Percentiles rank a stretch among this genome's conserved stretches.
Conservation (phyloP, 768 basidiomycete genomes). For the Mycena venus region DNA sequence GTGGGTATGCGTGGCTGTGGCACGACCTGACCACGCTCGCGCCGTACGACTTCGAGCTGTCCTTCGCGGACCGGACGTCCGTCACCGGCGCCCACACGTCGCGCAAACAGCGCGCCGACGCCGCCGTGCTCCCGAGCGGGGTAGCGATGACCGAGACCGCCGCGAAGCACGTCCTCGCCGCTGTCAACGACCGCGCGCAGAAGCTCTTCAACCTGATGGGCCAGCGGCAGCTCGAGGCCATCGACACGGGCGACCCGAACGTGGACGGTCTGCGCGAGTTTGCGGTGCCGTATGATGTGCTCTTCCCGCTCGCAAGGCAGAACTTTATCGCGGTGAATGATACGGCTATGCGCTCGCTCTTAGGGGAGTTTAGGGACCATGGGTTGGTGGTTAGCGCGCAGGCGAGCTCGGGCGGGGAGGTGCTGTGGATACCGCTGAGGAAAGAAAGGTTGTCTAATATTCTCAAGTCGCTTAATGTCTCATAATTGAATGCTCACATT, state of each 20-base stretch:
- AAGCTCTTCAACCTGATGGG: slow-evolving; percentile 84
- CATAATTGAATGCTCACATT: not conserved
- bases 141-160: slow-evolving; percentile 80
- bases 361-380: slow-evolving; percentile 95
- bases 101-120: slow-evolving; percentile 41
- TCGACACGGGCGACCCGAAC: slow-evolving; percentile 52
- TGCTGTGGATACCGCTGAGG: slow-evolving; percentile 90
- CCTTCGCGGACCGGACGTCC: slow-evolving; percentile 6
- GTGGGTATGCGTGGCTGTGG: slow-evolving; percentile 85
- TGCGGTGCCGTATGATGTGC: slow-evolving; percentile 72
- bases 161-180: slow-evolving; percentile 84
- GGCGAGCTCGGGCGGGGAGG: slow-evolving; percentile 64
- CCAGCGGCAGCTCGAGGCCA: slow-evolving; percentile 73
- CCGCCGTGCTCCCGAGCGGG: slow-evolving; percentile 31
- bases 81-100: not conserved
- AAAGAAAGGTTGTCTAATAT: slow-evolving; percentile 77
- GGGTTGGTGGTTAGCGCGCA: slow-evolving; percentile 75
- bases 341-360: slow-evolving; percentile 81
- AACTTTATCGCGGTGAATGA: slow-evolving; percentile 93
- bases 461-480: slow-evolving; percentile 39
- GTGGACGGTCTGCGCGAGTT: slow-evolving; percentile 63
- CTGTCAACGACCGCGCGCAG: slow-evolving; percentile 89
- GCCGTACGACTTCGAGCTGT: slow-evolving; percentile 80
- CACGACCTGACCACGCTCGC: slow-evolving; percentile 91
- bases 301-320: slow-evolving; percentile 83